These are phyloP conservation scores for Nitzschia sp. DNA, from an alignment of 108 stramenopile species.

Conservation along the genomic window DNA sequence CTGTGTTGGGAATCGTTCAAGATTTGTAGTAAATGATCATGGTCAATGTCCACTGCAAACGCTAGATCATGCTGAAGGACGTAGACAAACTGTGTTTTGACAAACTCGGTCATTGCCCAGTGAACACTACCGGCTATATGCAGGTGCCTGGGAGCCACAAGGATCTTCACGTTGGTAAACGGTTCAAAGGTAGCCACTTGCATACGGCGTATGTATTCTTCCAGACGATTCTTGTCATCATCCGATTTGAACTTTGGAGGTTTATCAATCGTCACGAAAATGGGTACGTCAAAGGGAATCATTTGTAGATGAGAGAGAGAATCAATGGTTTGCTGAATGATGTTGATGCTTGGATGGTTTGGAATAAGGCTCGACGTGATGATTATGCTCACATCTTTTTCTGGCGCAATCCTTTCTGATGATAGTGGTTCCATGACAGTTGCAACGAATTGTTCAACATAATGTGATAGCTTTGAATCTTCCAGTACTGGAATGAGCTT, in stretches of 20 bases:
- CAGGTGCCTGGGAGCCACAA: background rate
- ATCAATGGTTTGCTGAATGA: background rate
- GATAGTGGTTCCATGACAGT: too few species aligned
- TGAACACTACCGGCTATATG: slow-evolving; percentile 6
- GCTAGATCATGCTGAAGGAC: slow-evolving; percentile 9
- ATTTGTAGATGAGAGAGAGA: background rate
- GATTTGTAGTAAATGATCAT: background rate
- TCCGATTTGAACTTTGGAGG: background rate
- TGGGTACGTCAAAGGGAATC: background rate
- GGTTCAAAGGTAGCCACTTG: background rate
- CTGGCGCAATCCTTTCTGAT: too few species aligned
- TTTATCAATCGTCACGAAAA: slow-evolving; percentile 1
- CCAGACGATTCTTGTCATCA: background rate
- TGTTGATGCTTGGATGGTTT: slow-evolving; percentile 7
- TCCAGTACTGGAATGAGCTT: too few species aligned
- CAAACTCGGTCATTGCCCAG: too few species aligned
- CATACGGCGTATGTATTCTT: background rate
- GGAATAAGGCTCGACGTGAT: slow-evolving; percentile 12
- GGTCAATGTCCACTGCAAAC: background rate
- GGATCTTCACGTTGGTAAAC: slow-evolving; percentile 1
- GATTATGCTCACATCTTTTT: background rate
- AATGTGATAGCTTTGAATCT: too few species aligned
- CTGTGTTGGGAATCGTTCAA: background rate
- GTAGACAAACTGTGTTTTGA: slow-evolving; percentile 1
- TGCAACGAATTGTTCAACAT: too few species aligned